These are phyloP conservation scores for Auricularia auricula-judae DNA, from an alignment of 768 basidiomycete species.

Conservation along the genomic window DNA sequence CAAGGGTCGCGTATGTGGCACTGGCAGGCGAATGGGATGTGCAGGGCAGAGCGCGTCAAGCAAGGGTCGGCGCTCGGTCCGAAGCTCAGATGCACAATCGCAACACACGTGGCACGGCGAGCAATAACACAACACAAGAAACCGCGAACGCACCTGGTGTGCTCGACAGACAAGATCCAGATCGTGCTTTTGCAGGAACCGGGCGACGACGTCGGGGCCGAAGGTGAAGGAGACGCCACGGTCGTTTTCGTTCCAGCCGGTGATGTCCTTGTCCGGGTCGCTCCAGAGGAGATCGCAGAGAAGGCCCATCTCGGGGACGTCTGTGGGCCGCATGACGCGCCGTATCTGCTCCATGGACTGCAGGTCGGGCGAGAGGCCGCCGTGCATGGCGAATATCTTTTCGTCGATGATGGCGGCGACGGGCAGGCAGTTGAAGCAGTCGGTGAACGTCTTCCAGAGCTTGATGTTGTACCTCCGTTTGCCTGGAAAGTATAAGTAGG, in stretches of 20 bases:
- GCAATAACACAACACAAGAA: background rate
- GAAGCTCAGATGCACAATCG: too few relatives aligned
- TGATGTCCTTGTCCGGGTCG: slow-evolving; percentile 98
- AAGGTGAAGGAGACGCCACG: slow-evolving; percentile 98
- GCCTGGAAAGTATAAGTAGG: slow-evolving; percentile 10
- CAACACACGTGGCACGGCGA: background rate
- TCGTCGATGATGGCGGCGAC: slow-evolving; percentile 99
- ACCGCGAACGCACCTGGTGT: slow-evolving; percentile 30
- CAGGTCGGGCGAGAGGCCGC: slow-evolving; percentile 90
- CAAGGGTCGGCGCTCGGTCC: background rate
- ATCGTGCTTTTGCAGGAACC: slow-evolving; percentile 98
- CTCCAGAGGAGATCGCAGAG: slow-evolving; percentile 97
- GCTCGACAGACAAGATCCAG: slow-evolving; percentile 99
- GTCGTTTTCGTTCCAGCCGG: slow-evolving; percentile 99
- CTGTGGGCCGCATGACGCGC: slow-evolving; percentile 96
- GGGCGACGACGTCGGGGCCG: slow-evolving; percentile 93
- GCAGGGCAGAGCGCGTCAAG: background rate
- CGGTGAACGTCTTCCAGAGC: slow-evolving; percentile 99
- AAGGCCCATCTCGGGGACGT: slow-evolving; percentile 95
- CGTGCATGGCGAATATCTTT: slow-evolving; percentile 99
- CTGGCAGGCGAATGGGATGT: background rate
- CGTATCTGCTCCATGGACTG: slow-evolving; percentile 99
- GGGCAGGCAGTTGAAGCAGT: slow-evolving; percentile 98
- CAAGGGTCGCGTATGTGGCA: too few relatives aligned
- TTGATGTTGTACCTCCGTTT: slow-evolving; percentile 99